A percentile compares a stretch with the other conserved stretches of the same genome.
Conservation (phyloP, 2,329 filamentous ascomycete species). For the Helicocarpus griseus region DNA sequence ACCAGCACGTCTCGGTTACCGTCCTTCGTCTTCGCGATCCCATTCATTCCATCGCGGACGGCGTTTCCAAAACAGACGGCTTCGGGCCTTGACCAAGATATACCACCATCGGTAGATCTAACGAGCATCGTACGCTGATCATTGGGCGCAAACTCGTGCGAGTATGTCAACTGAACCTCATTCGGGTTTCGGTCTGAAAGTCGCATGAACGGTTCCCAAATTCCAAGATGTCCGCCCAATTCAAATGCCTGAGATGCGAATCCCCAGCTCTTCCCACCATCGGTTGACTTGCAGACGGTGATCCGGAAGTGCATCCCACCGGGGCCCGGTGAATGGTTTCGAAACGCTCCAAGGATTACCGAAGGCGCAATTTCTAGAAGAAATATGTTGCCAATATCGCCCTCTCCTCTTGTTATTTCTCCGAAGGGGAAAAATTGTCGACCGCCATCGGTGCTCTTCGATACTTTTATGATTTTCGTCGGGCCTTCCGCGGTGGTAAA, state of each 20-base stretch:
- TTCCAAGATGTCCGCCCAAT: constrained; percentile 28
- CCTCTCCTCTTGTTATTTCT: constrained; percentile 35
- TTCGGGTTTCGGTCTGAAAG: constrained; percentile 20
- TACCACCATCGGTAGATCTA: constrained; percentile 34
- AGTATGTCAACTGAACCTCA: constrained; percentile 39
- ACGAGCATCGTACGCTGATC: constrained; percentile 44
- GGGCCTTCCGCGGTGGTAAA: constrained; percentile 34
- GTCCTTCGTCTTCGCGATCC: constrained; percentile 28
- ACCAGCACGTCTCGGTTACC: constrained; percentile 23
- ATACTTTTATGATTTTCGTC: constrained; percentile 33
- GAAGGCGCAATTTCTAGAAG: constrained; percentile 32
- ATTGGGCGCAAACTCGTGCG: constrained; percentile 36
- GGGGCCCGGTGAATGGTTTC: constrained; percentile 36
- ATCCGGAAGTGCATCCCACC: constrained; percentile 37
- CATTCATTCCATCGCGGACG: constrained; percentile 39
- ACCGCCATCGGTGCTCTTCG: constrained; percentile 37
- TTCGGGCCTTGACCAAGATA: constrained; percentile 34
- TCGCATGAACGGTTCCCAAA: constrained; percentile 45
- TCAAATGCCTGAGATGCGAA: constrained; percentile 38
- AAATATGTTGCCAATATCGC: constrained; percentile 41
- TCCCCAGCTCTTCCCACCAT: constrained; percentile 36
- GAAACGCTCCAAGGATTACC: constrained; percentile 38
- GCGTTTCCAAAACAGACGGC: constrained; percentile 30
- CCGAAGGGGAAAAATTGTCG: constrained; percentile 31
- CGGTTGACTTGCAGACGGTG: constrained; percentile 39